phyloP scores from a whole-genome alignment of 768 basidiomycete genomes.

The Tubosaeta brunneosetosa region DNA sequence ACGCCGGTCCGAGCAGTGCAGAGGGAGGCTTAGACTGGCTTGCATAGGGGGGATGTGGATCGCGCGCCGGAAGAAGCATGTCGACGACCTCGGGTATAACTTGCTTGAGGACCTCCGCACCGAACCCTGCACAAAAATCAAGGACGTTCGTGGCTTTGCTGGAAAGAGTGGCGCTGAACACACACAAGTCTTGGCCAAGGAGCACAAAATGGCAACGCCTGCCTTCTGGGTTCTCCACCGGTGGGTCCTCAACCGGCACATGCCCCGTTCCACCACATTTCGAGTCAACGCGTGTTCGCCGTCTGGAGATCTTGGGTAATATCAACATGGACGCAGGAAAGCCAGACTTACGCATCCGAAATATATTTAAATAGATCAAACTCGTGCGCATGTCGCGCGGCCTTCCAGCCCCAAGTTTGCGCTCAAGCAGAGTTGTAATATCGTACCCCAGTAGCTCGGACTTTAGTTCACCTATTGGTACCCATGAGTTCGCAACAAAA shows the following conservation, averaged over 20 bases:
- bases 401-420: constrained; percentile 9
- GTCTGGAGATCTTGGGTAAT: background rate
- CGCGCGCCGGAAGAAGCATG: constrained; percentile 9
- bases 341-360: constrained; percentile 4
- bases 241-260: constrained; percentile 5
- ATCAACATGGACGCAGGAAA: background rate
- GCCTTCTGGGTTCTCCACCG: constrained; percentile 13
- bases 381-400: constrained; percentile 14
- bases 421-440: constrained; percentile 7
- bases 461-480: constrained; percentile 2
- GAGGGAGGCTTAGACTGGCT: constrained; percentile 4
- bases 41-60: background rate
- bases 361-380: constrained; percentile 12
- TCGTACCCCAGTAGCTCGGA: constrained; percentile 5
- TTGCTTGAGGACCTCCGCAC: constrained; percentile 8
- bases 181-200: constrained; percentile 14
- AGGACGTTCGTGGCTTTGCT: background rate
- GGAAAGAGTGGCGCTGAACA: background rate
- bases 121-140: constrained; percentile 5
- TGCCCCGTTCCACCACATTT: constrained; percentile 12
- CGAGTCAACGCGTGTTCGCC: constrained; percentile 3
- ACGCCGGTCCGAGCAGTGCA: constrained; percentile 11
- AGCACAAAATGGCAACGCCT: constrained; percentile 16
- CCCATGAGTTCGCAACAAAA: background rate
- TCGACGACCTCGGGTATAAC: constrained; percentile 7